Evolutionary conservation across 2,329 filamentous ascomycete genomes (phyloP), one percentile per base, ranked within the genome.

Genomic region (Colletotrichum sp.): DNA sequence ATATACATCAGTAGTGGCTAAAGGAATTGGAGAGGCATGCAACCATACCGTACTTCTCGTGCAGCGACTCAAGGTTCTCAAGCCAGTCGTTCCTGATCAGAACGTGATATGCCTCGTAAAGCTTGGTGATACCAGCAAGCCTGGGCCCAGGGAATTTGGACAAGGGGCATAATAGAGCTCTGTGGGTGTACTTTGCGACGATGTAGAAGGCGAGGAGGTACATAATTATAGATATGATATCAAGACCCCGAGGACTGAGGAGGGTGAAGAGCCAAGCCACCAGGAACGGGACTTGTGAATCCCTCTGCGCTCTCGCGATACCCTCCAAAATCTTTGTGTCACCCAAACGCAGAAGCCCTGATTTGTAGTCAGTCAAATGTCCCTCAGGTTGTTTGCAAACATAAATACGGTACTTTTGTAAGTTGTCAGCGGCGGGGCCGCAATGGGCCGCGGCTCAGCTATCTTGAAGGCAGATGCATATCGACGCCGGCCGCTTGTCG

Each of bases 51-150:
- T 78, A 66, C 59, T 39, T 24, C 4, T 65, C 59, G 52, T 78
- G 77, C 3, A 78, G 77, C 9, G 60, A 36, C 36, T 39, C n/a
- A 13, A 78, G 63, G 6, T 76, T 78, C 6, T 78, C 69, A 6
- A 78, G 48, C 77, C 77, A 78, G 59, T 78, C 76, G 22, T 73
- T 57, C 36, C 59, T 77, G n/a, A 77, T 18, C 16, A 78, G 57
- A 3, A 78, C 76, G 32, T 78, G 76, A 9, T 78, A 78, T 10
- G 76, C 76, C 36, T 78, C 77, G 67, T 77, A 78, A 4, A 77
- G 69, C 24, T 72, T 76, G 12, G 75, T 77, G 15, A 72, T 32
- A 24, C 66, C 73, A 1, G 72, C 75, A 26, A 73, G 15, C 13
- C 52, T 71, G 1, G 75, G 75, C 8, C 75, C 75, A 9, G 75